phyloP scores from a whole-genome alignment of 257 asterid species.

The Leptodermis oblonga region DNA sequence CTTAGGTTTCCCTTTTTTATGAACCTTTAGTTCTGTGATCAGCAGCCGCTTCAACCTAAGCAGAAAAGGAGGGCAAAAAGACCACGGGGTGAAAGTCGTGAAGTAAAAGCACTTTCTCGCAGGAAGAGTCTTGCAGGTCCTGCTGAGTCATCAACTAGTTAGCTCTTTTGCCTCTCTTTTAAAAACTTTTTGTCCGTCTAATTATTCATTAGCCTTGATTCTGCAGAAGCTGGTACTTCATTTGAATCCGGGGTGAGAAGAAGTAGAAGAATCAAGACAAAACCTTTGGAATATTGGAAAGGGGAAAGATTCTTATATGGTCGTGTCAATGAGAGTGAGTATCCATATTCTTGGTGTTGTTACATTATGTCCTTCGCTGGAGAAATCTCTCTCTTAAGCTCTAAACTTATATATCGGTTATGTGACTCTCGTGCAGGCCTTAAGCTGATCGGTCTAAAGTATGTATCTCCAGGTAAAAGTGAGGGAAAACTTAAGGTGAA shows the following conservation, averaged over 20 bases:
- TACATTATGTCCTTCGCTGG: background rate
- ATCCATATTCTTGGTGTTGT: slow-evolving; percentile 4
- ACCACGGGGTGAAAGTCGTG: slow-evolving; percentile 18
- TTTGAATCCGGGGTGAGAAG: slow-evolving; percentile 74
- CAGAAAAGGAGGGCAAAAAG: slow-evolving; percentile 22
- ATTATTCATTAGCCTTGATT: slow-evolving; percentile 20
- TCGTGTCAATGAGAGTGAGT: slow-evolving; percentile 64
- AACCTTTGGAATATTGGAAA: slow-evolving; percentile 89
- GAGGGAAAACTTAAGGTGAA: slow-evolving; percentile 54
- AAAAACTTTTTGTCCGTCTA: slow-evolving; percentile 9
- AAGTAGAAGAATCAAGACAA: slow-evolving; percentile 76
- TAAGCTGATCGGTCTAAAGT: slow-evolving; percentile 73
- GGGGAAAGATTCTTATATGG: slow-evolving; percentile 81
- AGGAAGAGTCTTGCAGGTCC: slow-evolving; percentile 88
- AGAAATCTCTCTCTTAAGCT: background rate
- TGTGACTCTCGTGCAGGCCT: slow-evolving; percentile 44
- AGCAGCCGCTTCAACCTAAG: slow-evolving; percentile 8
- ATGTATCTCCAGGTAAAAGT: slow-evolving; percentile 59
- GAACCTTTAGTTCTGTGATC: background rate
- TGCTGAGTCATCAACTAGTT: slow-evolving; percentile 15
- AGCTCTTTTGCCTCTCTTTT: slow-evolving; percentile 9
- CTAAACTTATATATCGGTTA: background rate
- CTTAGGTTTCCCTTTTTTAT: background rate
- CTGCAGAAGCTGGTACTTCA: slow-evolving; percentile 71
- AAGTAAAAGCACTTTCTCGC: slow-evolving; percentile 22